Conservation (phyloP, 331 rosid species). For the Quercus phellos region DNA sequence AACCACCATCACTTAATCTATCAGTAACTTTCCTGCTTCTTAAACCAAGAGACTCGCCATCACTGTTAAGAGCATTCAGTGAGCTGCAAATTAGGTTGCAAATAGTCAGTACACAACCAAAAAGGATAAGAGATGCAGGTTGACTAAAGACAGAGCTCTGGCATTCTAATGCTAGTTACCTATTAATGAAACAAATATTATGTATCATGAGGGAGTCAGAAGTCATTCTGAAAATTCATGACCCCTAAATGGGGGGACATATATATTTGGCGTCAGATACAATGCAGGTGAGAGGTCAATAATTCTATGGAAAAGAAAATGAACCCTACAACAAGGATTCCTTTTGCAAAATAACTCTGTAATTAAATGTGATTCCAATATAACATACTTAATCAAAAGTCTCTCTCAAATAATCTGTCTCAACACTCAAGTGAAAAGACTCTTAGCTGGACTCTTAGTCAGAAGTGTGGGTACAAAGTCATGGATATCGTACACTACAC, state of each 20-base stretch:
- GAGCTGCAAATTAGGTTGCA: slow-evolving; percentile 24
- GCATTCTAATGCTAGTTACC: background rate
- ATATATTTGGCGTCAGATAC: background rate
- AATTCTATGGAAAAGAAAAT: background rate
- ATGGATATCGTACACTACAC: background rate
- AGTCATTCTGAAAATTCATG: background rate
- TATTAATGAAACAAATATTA: background rate
- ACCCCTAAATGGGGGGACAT: background rate
- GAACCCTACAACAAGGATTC: background rate
- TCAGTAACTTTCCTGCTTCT: slow-evolving; percentile 10
- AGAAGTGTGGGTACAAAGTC: background rate
- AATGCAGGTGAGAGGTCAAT: background rate
- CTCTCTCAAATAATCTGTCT: background rate
- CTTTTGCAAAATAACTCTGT: background rate
- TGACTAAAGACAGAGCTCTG: background rate
- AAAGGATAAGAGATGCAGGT: background rate
- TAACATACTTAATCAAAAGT: background rate
- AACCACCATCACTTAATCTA: slow-evolving; percentile 2
- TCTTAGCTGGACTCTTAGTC: background rate
- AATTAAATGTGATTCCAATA: too few relatives aligned
- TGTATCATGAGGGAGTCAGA: background rate
- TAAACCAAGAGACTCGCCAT: slow-evolving; percentile 30
- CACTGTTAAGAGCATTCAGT: slow-evolving; percentile 17
- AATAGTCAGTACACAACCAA: background rate
- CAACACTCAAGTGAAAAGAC: background rate